Conservation (phyloP, 1,284 basidiomycete species). For the Ceratobasidium sp. region DNA sequence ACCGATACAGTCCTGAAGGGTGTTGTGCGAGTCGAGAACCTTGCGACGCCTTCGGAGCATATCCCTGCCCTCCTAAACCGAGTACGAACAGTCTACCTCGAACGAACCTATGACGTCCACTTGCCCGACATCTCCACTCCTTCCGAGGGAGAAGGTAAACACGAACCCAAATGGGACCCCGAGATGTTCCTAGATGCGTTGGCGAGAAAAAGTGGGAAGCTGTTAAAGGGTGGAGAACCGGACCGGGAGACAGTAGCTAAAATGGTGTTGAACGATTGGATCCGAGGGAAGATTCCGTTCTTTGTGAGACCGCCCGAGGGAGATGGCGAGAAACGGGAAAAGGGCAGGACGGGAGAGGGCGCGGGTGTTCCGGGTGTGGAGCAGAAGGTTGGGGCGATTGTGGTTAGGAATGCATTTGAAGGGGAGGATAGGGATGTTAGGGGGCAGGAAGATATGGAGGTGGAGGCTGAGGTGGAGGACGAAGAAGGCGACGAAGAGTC, state of each 20-base stretch:
- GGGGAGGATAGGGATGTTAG: slow-evolving; percentile 68
- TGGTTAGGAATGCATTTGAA: slow-evolving; percentile 87
- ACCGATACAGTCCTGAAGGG: slow-evolving; percentile 96
- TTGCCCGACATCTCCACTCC: slow-evolving; percentile 70
- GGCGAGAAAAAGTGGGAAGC: slow-evolving; percentile 90
- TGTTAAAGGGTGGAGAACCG: slow-evolving; percentile 95
- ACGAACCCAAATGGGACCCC: slow-evolving; percentile 67
- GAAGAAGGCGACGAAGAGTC: slow-evolving; percentile 52
- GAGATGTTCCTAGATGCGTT: slow-evolving; percentile 88
- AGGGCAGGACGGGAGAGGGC: slow-evolving; percentile 48
- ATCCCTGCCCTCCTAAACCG: slow-evolving; percentile 89
- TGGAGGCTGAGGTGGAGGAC: slow-evolving; percentile 58
- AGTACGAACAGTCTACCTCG: slow-evolving; percentile 93
- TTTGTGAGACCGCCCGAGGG: slow-evolving; percentile 72
- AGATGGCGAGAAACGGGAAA: slow-evolving; percentile 52
- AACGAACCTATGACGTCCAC: slow-evolving; percentile 87
- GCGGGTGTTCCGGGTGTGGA: slow-evolving; percentile 67
- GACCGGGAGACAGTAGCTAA: slow-evolving; percentile 94
- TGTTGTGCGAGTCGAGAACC: slow-evolving; percentile 95
- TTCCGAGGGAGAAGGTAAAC: slow-evolving; percentile 47
- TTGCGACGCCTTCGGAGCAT: slow-evolving; percentile 94
- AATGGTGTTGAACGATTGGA: slow-evolving; percentile 98
- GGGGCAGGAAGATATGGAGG: slow-evolving; percentile 60
- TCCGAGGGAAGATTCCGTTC: slow-evolving; percentile 92
- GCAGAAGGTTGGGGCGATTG: slow-evolving; percentile 81